Evolutionary conservation across 2,329 filamentous ascomycete species (phyloP).

Genomic region (Acrocalymma vagum): DNA sequence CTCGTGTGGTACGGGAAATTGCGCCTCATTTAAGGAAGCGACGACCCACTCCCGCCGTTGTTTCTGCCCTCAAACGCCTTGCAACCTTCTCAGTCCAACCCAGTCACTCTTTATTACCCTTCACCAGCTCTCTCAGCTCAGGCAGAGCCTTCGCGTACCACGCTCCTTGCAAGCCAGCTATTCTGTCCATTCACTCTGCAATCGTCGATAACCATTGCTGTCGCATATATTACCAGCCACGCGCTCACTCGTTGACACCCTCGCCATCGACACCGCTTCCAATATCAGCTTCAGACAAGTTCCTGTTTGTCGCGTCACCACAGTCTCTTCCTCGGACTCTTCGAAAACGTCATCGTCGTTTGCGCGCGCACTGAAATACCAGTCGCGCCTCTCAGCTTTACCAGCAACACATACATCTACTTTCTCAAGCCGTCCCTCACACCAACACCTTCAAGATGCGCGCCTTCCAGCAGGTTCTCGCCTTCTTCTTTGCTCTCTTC

Average conservation of each 20-base stretch:
- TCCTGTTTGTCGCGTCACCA: too few species aligned
- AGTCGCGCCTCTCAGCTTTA: constrained; percentile 10
- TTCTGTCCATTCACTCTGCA: constrained; percentile 13
- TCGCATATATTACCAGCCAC: constrained; percentile 15
- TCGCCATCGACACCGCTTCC: constrained; percentile 9
- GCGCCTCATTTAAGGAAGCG: constrained; percentile 30
- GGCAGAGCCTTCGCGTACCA: constrained; percentile 18
- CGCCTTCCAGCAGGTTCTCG: constrained; percentile 43
- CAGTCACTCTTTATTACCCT: constrained; percentile 22
- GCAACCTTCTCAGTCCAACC: constrained; percentile 23
- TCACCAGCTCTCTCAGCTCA: constrained; percentile 3
- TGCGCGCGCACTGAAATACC: constrained; percentile 8
- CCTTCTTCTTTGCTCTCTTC: constrained; percentile 45
- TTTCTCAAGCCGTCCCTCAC: too few species aligned
- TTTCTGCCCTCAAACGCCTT: constrained; percentile 29
- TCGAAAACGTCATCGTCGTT: too few species aligned
- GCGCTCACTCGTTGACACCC: neutral
- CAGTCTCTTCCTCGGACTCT: too few species aligned
- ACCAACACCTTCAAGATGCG: constrained; percentile 37
- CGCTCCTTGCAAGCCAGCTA: constrained; percentile 24
- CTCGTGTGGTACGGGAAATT: constrained; percentile 40
- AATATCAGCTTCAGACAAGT: constrained; percentile 9
- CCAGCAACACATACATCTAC: constrained; percentile 17
- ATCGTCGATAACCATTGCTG: constrained; percentile 20
- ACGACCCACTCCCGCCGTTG: constrained; percentile 28